These are phyloP conservation scores for Vanderwaltozyma polyspora DNA, from an alignment of 805 yeast species.

Conservation along the genomic window DNA sequence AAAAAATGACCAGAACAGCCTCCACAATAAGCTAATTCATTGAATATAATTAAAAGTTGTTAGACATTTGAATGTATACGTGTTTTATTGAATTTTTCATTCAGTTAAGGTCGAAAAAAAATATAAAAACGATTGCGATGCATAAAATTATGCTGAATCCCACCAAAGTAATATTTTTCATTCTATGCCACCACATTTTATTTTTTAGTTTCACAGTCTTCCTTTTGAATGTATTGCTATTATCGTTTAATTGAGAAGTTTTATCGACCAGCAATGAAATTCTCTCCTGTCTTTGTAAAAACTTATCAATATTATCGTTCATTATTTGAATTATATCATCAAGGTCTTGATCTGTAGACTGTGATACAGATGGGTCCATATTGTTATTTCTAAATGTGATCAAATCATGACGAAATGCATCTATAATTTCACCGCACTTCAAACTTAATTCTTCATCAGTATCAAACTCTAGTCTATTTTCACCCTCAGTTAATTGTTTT, in stretches of 20 bases:
- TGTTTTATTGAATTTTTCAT: too few relatives aligned
- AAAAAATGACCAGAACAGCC: too few relatives aligned
- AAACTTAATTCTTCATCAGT: slow-evolving; percentile 16
- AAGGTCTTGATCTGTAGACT: slow-evolving; percentile 20
- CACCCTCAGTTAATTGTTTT: slow-evolving; percentile 7
- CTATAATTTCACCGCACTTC: slow-evolving; percentile 19
- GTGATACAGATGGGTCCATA: not conserved
- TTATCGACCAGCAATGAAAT: slow-evolving; percentile 63
- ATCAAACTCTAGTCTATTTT: slow-evolving; percentile 8
- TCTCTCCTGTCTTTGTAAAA: slow-evolving; percentile 69
- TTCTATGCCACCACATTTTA: slow-evolving; percentile 59
- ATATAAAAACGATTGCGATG: slow-evolving; percentile 6
- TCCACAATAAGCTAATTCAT: too few relatives aligned
- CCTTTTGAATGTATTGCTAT: slow-evolving; percentile 58
- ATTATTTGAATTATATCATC: slow-evolving; percentile 25
- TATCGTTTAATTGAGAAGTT: slow-evolving; percentile 59
- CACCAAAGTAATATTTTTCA: slow-evolving; percentile 25
- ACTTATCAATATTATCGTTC: slow-evolving; percentile 31
- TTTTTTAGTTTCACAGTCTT: slow-evolving; percentile 53
- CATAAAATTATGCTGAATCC: slow-evolving; percentile 15
- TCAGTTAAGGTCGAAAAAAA: slow-evolving; percentile 2
- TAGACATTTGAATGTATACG: too few relatives aligned
- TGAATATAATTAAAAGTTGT: too few relatives aligned
- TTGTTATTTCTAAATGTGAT: slow-evolving; percentile 13
- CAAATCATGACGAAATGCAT: slow-evolving; percentile 23